Percentiles rank a stretch among this genome's conserved stretches.
Conservation (phyloP, 768 basidiomycete genomes). For the Pleurotus tuoliensis region DNA sequence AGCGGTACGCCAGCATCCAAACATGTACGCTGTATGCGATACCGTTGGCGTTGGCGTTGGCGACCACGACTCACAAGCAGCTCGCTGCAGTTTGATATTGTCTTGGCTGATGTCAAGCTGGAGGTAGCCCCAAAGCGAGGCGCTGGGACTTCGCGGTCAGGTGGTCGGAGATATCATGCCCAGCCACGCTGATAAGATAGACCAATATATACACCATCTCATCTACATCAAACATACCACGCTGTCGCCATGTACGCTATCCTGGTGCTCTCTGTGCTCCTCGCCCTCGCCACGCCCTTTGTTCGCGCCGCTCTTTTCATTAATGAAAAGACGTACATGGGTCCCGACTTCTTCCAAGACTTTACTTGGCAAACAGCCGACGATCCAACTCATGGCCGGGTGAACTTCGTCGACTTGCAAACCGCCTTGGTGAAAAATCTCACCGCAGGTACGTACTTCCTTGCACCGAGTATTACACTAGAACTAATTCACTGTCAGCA, state of each 20-base stretch:
- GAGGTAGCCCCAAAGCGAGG: too few species aligned
- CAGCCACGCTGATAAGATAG: background rate
- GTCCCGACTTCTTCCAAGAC: conserved; percentile 36
- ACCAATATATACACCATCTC: background rate
- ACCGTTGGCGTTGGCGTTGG: too few species aligned
- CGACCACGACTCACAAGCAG: too few species aligned
- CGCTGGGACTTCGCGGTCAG: too few species aligned
- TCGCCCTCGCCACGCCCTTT: background rate
- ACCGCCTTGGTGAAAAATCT: conserved; percentile 41
- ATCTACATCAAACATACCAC: too few species aligned
- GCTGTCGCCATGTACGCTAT: background rate
- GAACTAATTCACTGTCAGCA: conserved; percentile 21
- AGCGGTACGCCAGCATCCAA: too few species aligned
- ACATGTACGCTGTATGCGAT: too few species aligned
- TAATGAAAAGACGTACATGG: conserved; percentile 18
- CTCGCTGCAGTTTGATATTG: too few species aligned
- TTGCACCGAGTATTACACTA: background rate
- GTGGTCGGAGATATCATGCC: too few species aligned
- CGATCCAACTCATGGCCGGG: conserved; percentile 67
- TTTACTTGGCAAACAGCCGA: conserved; percentile 47
- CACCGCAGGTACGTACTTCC: conserved; percentile 36
- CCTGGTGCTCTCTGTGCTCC: background rate
- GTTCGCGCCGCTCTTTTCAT: conserved; percentile 11
- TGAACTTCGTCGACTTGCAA: conserved; percentile 48
- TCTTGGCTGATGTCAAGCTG: too few species aligned